Percentiles rank a stretch among this genome's conserved stretches.
phyloP scores from a whole-genome alignment of 495 filamentous ascomycete species.

The Aspergillus avenaceus region DNA sequence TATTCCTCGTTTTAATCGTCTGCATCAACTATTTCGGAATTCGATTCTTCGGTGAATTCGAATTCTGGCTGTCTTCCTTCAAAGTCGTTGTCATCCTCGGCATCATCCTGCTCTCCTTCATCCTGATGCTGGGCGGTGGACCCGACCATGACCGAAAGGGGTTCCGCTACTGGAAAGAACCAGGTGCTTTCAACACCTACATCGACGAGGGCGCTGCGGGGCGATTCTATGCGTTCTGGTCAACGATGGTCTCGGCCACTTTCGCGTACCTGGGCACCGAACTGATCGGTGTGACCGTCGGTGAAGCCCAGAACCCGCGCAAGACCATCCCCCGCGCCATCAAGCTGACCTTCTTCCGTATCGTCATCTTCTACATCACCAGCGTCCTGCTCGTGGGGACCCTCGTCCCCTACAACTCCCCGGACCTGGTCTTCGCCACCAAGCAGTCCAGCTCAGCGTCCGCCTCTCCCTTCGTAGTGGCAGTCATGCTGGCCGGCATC shows the following conservation, averaged over 20 bases:
- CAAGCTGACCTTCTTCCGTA: constrained; percentile 79
- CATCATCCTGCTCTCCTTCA: constrained; percentile 61
- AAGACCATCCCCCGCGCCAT: constrained; percentile 74
- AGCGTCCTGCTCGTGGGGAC: constrained; percentile 51
- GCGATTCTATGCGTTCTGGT: constrained; percentile 73
- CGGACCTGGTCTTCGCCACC: constrained; percentile 51
- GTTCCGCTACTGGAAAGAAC: constrained; percentile 75
- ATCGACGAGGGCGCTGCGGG: constrained; percentile 39
- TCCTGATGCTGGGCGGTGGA: constrained; percentile 70
- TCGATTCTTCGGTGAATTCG: constrained; percentile 71
- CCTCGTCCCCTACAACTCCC: constrained; percentile 52
- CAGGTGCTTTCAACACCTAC: constrained; percentile 54
- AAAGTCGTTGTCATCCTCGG: constrained; percentile 73
- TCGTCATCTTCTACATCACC: constrained; percentile 73
- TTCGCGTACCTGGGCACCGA: constrained; percentile 87
- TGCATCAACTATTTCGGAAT: constrained; percentile 58
- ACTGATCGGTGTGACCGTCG: constrained; percentile 66
- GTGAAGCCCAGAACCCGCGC: constrained; percentile 72
- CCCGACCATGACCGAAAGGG: constrained; percentile 67
- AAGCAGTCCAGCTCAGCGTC: constrained; percentile 39
- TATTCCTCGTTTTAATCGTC: constrained; percentile 51
- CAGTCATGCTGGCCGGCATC: constrained; percentile 52
- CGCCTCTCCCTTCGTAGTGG: constrained; percentile 62
- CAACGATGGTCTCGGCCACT: constrained; percentile 69
- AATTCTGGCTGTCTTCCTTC: constrained; percentile 76